These are phyloP conservation scores for Mangifera indica DNA, from an alignment of 345 rosid genomes.

Conservation along the genomic window DNA sequence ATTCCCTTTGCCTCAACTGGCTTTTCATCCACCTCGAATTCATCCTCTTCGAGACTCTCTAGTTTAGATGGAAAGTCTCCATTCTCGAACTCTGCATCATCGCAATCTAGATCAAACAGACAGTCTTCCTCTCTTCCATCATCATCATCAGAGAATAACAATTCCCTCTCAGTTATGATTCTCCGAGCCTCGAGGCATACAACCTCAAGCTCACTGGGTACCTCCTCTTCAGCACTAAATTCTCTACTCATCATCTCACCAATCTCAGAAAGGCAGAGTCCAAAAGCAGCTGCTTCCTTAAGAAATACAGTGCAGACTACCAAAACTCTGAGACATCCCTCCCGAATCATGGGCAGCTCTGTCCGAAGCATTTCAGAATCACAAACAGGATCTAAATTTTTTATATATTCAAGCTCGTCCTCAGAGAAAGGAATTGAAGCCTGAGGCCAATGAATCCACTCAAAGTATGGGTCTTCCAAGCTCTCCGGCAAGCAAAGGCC, in stretches of 20 bases:
- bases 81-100: constrained; percentile 27
- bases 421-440: constrained; percentile 69
- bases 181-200: constrained; percentile 54
- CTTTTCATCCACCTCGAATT: constrained; percentile 20
- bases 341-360: constrained; percentile 65
- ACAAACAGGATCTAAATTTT: constrained; percentile 40
- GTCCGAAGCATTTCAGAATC: constrained; percentile 53
- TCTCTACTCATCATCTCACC: constrained; percentile 75
- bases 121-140: constrained; percentile 38
- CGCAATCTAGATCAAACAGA: constrained; percentile 46
- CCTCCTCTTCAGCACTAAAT: constrained; percentile 46
- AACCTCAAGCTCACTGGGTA: constrained; percentile 66
- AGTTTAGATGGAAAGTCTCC: constrained; percentile 24
- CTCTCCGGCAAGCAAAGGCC: constrained; percentile 71
- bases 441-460: constrained; percentile 81
- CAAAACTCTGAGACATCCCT: constrained; percentile 55
- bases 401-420: constrained; percentile 64
- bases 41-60: constrained; percentile 30
- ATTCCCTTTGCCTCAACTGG: constrained; percentile 8
- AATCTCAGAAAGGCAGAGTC: constrained; percentile 49
- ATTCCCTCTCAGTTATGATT: constrained; percentile 30
- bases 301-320: constrained; percentile 56
- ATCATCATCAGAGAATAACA: constrained; percentile 28
- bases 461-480: constrained; percentile 67
- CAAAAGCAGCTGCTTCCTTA: constrained; percentile 53